Conservation (phyloP, 371 early-diverging fungal species). For the Saksenaea vasiformis region DNA sequence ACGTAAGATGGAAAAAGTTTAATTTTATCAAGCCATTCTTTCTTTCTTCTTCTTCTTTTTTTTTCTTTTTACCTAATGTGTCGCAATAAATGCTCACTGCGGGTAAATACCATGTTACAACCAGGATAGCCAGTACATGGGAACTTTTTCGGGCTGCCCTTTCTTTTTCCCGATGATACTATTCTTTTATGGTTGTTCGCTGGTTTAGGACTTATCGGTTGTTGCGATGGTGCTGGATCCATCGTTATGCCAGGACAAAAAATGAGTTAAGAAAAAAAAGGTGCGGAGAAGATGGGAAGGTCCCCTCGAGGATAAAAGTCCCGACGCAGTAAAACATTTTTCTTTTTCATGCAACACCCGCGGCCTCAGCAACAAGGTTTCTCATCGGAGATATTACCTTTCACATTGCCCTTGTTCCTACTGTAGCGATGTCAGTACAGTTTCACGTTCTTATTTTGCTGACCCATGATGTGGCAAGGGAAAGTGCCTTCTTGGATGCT, state of each 20-base stretch:
- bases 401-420: neutral
- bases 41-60: too few species aligned
- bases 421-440: neutral
- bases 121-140: constrained; percentile 53
- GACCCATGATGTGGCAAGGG: too few species aligned
- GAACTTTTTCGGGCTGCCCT: constrained; percentile 41
- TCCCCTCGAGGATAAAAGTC: neutral
- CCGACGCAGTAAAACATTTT: neutral
- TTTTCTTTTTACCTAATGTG: constrained; percentile 51
- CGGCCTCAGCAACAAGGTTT: neutral
- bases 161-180: neutral
- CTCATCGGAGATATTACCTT: neutral
- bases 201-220: neutral
- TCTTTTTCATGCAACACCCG: neutral
- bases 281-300: neutral
- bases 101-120: constrained; percentile 56
- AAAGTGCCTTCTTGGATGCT: too few species aligned
- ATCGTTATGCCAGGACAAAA: neutral
- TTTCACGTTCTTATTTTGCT: too few species aligned
- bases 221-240: neutral
- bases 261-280: neutral
- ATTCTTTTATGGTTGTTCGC: neutral
- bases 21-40: neutral
- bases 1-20: constrained; percentile 1
- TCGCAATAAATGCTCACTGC: constrained; percentile 55